Conservation (phyloP, 2,329 filamentous ascomycete genomes). For the Pezicula radicicola region DNA sequence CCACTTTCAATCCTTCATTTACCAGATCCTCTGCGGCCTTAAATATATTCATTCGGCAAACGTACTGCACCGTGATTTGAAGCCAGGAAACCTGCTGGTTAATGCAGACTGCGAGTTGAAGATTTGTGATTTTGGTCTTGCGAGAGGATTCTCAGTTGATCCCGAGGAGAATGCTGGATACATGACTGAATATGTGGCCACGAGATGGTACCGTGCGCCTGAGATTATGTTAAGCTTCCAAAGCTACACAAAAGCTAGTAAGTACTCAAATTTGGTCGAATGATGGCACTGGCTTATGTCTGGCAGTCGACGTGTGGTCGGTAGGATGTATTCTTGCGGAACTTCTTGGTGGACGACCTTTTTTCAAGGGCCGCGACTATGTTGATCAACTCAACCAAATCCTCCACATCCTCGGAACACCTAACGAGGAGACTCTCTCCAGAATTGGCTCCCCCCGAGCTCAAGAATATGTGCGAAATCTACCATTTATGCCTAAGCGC, state of each 20-base stretch:
- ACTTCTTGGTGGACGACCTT: conserved; percentile 90
- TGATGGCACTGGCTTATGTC: conserved; percentile 10
- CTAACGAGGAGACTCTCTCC: conserved; percentile 88
- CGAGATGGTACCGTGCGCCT: conserved; percentile 96
- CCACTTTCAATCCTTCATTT: conserved; percentile 99
- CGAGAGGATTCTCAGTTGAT: conserved; percentile 93
- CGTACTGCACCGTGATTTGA: conserved; percentile 93
- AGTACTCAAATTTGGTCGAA: conserved; percentile 38
- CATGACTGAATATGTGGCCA: conserved; percentile 99
- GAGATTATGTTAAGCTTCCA: conserved; percentile 99
- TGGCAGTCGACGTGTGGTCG: conserved; percentile 98
- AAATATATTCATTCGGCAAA: conserved; percentile 99
- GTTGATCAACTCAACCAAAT: conserved; percentile 99
- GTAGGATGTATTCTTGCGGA: conserved; percentile 97
- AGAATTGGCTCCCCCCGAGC: conserved; percentile 94
- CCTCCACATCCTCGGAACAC: conserved; percentile 93
- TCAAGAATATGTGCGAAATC: conserved; percentile 96
- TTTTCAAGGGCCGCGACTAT: conserved; percentile 99
- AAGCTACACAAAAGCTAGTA: conserved; percentile 99
- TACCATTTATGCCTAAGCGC: conserved; percentile 92
- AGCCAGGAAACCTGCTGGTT: conserved; percentile 94
- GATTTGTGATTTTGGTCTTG: conserved; percentile 97
- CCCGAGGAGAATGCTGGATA: conserved; percentile 98
- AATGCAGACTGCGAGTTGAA: conserved; percentile 99
- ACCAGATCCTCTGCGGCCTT: conserved; percentile 96